Percentiles rank a stretch among this genome's conserved stretches.
Evolutionary conservation across 2,329 filamentous ascomycete genomes (phyloP).

Genomic region (Colletotrichum sp.): DNA sequence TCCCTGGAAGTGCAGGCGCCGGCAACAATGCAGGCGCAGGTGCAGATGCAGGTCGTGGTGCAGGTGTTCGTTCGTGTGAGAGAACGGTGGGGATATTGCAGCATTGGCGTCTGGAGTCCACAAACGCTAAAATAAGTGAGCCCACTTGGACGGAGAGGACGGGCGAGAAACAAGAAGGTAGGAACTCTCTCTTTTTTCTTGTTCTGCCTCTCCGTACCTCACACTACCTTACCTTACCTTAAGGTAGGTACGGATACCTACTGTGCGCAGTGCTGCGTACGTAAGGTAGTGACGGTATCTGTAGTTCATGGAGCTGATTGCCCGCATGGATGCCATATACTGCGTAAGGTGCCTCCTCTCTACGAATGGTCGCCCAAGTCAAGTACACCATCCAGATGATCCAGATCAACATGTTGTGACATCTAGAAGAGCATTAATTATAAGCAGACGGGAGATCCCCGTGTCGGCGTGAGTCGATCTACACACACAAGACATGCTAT

Average conservation of each 20-base stretch:
- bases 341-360: too few species aligned
- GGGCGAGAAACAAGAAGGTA: background rate
- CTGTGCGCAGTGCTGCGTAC: too few species aligned
- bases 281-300: background rate
- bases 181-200: too few species aligned
- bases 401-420: background rate
- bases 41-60: background rate
- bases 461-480: background rate
- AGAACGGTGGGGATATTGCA: constrained; percentile 1
- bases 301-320: background rate
- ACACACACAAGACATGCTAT: background rate
- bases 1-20: background rate
- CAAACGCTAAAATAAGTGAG: background rate
- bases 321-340: background rate
- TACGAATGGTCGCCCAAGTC: too few species aligned
- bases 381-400: background rate
- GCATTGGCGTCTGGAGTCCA: constrained; percentile 4
- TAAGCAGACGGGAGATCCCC: background rate
- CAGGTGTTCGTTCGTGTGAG: constrained; percentile 5
- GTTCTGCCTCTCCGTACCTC: too few species aligned
- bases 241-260: too few species aligned
- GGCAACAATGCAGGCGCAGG: background rate
- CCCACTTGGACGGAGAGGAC: background rate
- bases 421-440: background rate
- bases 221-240: too few species aligned